A percentile compares a stretch with the other conserved stretches of the same genome.
These are phyloP conservation scores for Trichoderma sp. DNA, from an alignment of 2,329 filamentous ascomycete species.

Conservation along the genomic window DNA sequence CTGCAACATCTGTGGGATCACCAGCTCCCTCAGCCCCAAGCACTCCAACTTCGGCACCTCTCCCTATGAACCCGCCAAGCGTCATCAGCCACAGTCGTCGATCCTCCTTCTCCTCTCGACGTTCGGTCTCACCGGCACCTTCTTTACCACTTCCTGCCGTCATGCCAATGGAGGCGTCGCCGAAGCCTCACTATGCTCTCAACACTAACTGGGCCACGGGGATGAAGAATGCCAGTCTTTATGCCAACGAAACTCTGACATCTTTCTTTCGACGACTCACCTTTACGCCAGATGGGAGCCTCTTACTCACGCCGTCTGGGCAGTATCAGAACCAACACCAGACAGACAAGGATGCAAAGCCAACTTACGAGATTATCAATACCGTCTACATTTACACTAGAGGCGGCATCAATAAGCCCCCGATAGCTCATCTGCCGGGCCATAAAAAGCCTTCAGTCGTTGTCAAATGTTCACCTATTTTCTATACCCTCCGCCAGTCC, in stretches of 20 bases:
- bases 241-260: constrained; percentile 94
- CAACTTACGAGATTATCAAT: constrained; percentile 85
- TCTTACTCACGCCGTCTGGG: constrained; percentile 91
- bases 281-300: constrained; percentile 92
- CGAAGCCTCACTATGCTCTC: constrained; percentile 66
- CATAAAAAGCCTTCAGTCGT: constrained; percentile 98
- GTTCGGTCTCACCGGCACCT: constrained; percentile 90
- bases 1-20: constrained; percentile 67
- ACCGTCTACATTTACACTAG: constrained; percentile 98
- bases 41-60: constrained; percentile 83
- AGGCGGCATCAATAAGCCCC: constrained; percentile 94
- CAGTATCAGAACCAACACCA: constrained; percentile 87
- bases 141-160: constrained; percentile 93
- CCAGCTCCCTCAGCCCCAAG: constrained; percentile 90
- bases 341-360: constrained; percentile 67
- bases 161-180: constrained; percentile 89
- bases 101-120: constrained; percentile 88
- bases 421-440: constrained; percentile 90
- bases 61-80: constrained; percentile 94
- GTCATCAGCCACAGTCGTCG: constrained; percentile 87
- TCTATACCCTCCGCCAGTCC: constrained; percentile 77
- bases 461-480: constrained; percentile 88
- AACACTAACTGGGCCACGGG: constrained; percentile 60
- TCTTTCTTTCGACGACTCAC: constrained; percentile 95
- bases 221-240: constrained; percentile 84